Evolutionary conservation across 2,329 filamentous ascomycete genomes (phyloP).

Genomic region (Penicillium sp.): DNA sequence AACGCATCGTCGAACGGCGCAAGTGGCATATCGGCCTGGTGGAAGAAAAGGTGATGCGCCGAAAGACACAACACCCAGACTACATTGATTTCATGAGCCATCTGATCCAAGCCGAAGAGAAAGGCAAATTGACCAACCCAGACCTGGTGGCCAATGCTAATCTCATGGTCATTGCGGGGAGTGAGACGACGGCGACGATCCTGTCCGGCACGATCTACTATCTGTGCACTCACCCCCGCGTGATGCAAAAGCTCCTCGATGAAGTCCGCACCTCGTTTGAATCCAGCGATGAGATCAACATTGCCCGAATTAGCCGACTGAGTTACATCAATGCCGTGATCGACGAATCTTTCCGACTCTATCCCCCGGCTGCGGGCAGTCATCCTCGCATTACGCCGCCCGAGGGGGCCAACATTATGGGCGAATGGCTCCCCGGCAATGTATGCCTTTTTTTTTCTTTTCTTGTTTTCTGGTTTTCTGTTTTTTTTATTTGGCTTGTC

Average conservation of each 20-base stretch:
- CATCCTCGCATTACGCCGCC: conserved; percentile 4
- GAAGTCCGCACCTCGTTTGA: background rate
- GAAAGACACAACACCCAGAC: conserved; percentile 4
- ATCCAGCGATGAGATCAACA: background rate
- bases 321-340: conserved; percentile 5
- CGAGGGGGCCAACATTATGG: conserved; percentile 3
- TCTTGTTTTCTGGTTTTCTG: background rate
- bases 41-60: conserved; percentile 3
- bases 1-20: conserved; percentile 4
- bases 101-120: conserved; percentile 4
- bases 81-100: conserved; percentile 8
- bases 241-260: background rate
- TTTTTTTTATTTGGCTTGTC: background rate
- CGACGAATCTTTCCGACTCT: conserved; percentile 4
- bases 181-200: background rate
- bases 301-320: background rate
- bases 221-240: background rate
- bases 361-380: conserved; percentile 2
- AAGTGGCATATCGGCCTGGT: conserved; percentile 6
- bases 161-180: conserved; percentile 4
- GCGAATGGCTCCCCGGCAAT: conserved; percentile 3
- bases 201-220: background rate
- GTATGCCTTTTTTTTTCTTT: background rate
- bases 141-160: conserved; percentile 5
- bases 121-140: conserved; percentile 1